A percentile compares a stretch with the other conserved stretches of the same genome.
These are phyloP conservation scores for Gonium pectorale DNA, from an alignment of 139 green algal species.

Conservation along the genomic window DNA sequence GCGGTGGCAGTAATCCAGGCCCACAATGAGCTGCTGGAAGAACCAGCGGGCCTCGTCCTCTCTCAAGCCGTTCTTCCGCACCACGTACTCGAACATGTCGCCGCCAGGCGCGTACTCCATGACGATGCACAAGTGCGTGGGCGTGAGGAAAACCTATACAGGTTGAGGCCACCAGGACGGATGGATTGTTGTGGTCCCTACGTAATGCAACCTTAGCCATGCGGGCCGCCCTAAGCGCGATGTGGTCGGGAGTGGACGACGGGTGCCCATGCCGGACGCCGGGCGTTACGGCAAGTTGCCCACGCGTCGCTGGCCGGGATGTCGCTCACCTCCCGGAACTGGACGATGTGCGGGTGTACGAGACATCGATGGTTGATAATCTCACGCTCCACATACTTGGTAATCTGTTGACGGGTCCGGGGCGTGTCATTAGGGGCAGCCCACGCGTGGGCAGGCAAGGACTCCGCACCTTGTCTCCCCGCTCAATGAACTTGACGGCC, in stretches of 20 bases:
- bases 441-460: background rate
- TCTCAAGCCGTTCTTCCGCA: conserved; percentile 85
- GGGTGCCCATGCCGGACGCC: too few relatives aligned
- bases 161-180: background rate
- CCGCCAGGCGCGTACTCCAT: conserved; percentile 96
- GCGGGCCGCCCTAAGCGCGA: too few relatives aligned
- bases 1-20: conserved; percentile 91
- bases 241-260: too few relatives aligned
- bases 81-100: conserved; percentile 97
- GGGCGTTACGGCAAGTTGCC: too few relatives aligned
- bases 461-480: conserved; percentile 61
- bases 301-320: too few relatives aligned
- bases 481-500: conserved; percentile 77
- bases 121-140: conserved; percentile 88
- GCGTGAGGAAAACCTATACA: conserved; percentile 84
- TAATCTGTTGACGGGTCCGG: conserved; percentile 68
- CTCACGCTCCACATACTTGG: conserved; percentile 97
- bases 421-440: background rate
- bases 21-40: conserved; percentile 98
- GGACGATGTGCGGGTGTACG: conserved; percentile 96
- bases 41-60: conserved; percentile 97
- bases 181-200: background rate
- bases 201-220: too few relatives aligned
- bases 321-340: conserved; percentile 73
- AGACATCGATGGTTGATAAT: conserved; percentile 96